These are phyloP conservation scores for Albugo candida DNA, from an alignment of 352 stramenopile species.

Conservation along the genomic window DNA sequence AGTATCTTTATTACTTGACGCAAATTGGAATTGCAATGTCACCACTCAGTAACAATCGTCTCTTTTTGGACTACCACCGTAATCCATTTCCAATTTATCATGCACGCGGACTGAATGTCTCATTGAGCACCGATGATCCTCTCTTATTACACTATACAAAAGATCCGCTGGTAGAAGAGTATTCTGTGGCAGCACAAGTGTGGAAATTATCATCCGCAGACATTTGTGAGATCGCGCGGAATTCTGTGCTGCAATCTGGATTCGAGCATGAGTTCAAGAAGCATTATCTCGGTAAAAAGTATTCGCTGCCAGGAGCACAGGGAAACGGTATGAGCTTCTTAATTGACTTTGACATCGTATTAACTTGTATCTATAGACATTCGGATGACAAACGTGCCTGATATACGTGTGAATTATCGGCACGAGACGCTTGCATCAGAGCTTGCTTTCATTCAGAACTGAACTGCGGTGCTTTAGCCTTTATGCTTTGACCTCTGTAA, in stretches of 20 bases:
- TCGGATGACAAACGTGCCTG: slow-evolving; percentile 85
- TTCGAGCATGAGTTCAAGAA: slow-evolving; percentile 96
- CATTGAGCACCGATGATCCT: slow-evolving; percentile 95
- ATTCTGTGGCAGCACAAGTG: slow-evolving; percentile 83
- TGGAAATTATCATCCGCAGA: slow-evolving; percentile 93
- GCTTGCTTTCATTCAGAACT: slow-evolving; percentile 29
- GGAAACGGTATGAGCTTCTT: slow-evolving; percentile 46
- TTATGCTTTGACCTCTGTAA: too few relatives aligned
- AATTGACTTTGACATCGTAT: not conserved
- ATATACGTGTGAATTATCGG: slow-evolving; percentile 84
- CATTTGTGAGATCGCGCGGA: slow-evolving; percentile 96
- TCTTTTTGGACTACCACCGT: slow-evolving; percentile 90
- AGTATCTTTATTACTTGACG: slow-evolving; percentile 98
- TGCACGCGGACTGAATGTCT: slow-evolving; percentile 92
- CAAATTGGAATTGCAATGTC: slow-evolving; percentile 92
- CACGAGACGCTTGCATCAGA: slow-evolving; percentile 64
- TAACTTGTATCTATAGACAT: slow-evolving; percentile 43
- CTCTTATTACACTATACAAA: slow-evolving; percentile 98
- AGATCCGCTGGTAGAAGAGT: slow-evolving; percentile 94
- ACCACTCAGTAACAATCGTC: slow-evolving; percentile 88
- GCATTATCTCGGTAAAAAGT: slow-evolving; percentile 91
- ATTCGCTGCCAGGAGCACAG: slow-evolving; percentile 41
- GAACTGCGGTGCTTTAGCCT: too few relatives aligned
- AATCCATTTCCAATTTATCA: slow-evolving; percentile 93
- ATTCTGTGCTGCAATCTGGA: slow-evolving; percentile 95